A percentile compares a stretch with the other conserved stretches of the same genome.
Conservation (phyloP, 2,329 filamentous ascomycete genomes). For the Ascochyta clinopodiicola region DNA sequence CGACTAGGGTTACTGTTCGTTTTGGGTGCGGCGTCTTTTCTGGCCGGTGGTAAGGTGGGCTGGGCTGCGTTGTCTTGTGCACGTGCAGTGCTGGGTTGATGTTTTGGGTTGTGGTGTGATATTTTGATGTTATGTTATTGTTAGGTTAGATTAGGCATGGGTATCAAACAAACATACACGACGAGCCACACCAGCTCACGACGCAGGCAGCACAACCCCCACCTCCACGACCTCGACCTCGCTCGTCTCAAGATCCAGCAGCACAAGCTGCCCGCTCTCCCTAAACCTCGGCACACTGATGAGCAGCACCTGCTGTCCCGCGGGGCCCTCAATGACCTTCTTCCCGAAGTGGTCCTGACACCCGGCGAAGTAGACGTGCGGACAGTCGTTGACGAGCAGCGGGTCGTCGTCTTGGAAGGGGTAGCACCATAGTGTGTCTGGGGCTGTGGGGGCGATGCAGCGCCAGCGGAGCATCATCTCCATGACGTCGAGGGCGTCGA, state of each 20-base stretch:
- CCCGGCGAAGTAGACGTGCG: constrained; percentile 90
- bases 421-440: constrained; percentile 95
- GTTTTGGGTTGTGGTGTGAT: too few relatives aligned
- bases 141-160: too few relatives aligned
- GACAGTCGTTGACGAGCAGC: constrained; percentile 83
- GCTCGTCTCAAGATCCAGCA: constrained; percentile 86
- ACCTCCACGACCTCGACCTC: constrained; percentile 71
- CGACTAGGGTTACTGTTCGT: too few relatives aligned
- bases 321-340: constrained; percentile 67
- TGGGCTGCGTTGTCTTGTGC: too few relatives aligned
- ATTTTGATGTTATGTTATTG: too few relatives aligned
- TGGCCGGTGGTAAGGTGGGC: too few relatives aligned
- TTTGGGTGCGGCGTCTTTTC: too few relatives aligned
- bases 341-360: constrained; percentile 83
- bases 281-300: constrained; percentile 85
- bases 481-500: constrained; percentile 85
- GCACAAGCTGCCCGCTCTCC: constrained; percentile 76
- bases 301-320: constrained; percentile 75
- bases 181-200: neutral
- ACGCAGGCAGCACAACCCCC: constrained; percentile 23
- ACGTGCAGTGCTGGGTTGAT: too few relatives aligned
- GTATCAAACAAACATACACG: too few relatives aligned
- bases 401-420: constrained; percentile 94
- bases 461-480: constrained; percentile 94
- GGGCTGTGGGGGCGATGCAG: constrained; percentile 88